These are phyloP conservation scores for Triangularia setosa DNA, from an alignment of 2,329 filamentous ascomycete species.

Conservation along the genomic window DNA sequence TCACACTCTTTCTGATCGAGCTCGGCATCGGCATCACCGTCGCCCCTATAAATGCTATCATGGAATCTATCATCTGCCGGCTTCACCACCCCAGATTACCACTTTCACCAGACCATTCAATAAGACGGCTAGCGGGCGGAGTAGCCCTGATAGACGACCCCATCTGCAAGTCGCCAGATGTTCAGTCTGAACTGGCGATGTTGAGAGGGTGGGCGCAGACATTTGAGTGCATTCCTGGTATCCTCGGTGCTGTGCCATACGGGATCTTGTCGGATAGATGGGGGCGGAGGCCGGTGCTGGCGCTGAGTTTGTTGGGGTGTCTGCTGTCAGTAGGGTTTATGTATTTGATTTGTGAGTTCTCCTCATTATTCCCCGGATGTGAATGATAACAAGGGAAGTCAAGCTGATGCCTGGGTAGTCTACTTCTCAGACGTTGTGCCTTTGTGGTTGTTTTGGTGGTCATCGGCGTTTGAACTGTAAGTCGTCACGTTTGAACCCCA, in stretches of 20 bases:
- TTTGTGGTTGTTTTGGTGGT: conserved; percentile 37
- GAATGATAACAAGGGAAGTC: too few species aligned
- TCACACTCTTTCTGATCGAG: conserved; percentile 40
- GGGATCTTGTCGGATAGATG: conserved; percentile 46
- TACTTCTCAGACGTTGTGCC: conserved; percentile 37
- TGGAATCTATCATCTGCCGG: conserved; percentile 53
- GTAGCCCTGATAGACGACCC: conserved; percentile 34
- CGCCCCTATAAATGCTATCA: conserved; percentile 46
- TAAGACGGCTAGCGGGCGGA: conserved; percentile 3
- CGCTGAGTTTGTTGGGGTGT: conserved; percentile 25
- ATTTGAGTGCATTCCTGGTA: conserved; percentile 43
- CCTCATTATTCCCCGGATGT: background rate
- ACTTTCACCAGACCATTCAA: conserved; percentile 12
- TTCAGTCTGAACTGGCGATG: conserved; percentile 51
- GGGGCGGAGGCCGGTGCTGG: conserved; percentile 41
- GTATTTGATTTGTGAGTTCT: conserved; percentile 25
- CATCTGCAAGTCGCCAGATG: conserved; percentile 44
- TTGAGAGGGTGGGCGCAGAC: conserved; percentile 45
- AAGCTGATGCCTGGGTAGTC: conserved; percentile 28
- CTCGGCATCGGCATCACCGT: conserved; percentile 32
- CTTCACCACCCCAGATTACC: conserved; percentile 40
- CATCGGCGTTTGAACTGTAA: conserved; percentile 33
- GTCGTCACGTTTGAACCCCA: background rate
- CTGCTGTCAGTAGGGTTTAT: conserved; percentile 25
- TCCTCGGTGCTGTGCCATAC: conserved; percentile 43